These are phyloP conservation scores for Pholiota molesta DNA, from an alignment of 768 basidiomycete genomes.

Conservation along the genomic window DNA sequence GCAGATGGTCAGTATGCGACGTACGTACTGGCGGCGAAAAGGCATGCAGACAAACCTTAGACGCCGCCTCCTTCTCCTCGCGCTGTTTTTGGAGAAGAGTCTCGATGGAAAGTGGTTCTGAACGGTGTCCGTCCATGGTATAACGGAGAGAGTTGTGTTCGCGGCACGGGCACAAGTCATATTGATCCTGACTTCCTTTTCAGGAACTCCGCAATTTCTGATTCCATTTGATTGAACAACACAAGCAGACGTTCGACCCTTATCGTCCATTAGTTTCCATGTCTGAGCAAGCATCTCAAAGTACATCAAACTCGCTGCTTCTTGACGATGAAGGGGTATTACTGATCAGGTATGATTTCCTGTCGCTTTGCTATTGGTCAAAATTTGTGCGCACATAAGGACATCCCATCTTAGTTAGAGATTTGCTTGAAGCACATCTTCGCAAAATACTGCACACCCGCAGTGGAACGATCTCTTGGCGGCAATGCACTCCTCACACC, in stretches of 20 bases:
- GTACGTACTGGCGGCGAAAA: background rate
- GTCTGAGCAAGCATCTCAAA: slow-evolving; percentile 10
- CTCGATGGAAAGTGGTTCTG: slow-evolving; percentile 89
- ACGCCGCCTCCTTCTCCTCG: slow-evolving; percentile 85
- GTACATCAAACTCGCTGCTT: slow-evolving; percentile 37
- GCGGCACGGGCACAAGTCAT: background rate
- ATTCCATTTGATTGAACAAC: background rate
- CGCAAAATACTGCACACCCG: slow-evolving; percentile 72
- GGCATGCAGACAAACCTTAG: slow-evolving; percentile 61
- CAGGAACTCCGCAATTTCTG: slow-evolving; percentile 10
- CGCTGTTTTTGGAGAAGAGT: slow-evolving; percentile 84
- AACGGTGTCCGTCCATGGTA: slow-evolving; percentile 49
- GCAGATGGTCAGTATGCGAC: background rate
- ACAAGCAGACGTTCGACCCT: no score
- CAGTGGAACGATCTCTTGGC: slow-evolving; percentile 19
- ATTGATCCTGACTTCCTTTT: slow-evolving; percentile 11
- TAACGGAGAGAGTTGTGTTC: background rate
- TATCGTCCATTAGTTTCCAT: slow-evolving; percentile 2
- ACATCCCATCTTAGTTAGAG: slow-evolving; percentile 52
- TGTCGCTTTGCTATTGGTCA: background rate
- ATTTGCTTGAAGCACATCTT: slow-evolving; percentile 76
- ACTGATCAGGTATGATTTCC: slow-evolving; percentile 54
- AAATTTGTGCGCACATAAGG: slow-evolving; percentile 4
- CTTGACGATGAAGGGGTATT: slow-evolving; percentile 73
- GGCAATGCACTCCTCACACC: slow-evolving; percentile 43